phyloP scores from a whole-genome alignment of 768 basidiomycete genomes.

The Podaxis sp. region DNA sequence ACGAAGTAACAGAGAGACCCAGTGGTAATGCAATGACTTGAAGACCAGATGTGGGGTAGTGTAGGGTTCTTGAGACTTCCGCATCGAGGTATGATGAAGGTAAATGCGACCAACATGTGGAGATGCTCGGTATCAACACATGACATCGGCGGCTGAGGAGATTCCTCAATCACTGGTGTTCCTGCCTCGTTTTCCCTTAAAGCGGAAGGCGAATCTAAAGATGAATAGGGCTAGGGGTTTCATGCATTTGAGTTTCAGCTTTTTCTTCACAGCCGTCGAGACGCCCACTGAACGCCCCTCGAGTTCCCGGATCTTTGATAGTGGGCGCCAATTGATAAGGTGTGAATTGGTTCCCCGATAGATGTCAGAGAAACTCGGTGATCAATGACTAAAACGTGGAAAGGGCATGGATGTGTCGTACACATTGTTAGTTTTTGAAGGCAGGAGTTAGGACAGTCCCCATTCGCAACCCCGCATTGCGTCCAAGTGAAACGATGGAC shows the following conservation, averaged over 20 bases:
- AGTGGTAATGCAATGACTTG: not conserved
- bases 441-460: not conserved
- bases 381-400: not conserved
- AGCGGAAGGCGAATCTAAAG: not conserved
- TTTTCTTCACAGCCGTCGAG: not conserved
- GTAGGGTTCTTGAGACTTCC: not conserved
- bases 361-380: not conserved
- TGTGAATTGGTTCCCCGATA: not conserved
- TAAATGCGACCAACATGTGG: not conserved
- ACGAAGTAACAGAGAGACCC: not conserved
- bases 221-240: conserved; percentile 1
- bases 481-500: not conserved
- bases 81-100: not conserved
- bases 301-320: not conserved
- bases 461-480: not conserved
- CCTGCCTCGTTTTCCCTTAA: not conserved
- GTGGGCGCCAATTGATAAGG: not conserved
- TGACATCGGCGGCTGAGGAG: not conserved
- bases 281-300: not conserved
- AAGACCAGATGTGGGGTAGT: not conserved
- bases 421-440: not conserved
- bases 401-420: not conserved
- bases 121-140: not conserved
- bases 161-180: not conserved
- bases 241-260: not conserved